These are phyloP conservation scores for Zymoseptoria crescenta DNA, from an alignment of 2,329 filamentous ascomycete species.

Conservation along the genomic window DNA sequence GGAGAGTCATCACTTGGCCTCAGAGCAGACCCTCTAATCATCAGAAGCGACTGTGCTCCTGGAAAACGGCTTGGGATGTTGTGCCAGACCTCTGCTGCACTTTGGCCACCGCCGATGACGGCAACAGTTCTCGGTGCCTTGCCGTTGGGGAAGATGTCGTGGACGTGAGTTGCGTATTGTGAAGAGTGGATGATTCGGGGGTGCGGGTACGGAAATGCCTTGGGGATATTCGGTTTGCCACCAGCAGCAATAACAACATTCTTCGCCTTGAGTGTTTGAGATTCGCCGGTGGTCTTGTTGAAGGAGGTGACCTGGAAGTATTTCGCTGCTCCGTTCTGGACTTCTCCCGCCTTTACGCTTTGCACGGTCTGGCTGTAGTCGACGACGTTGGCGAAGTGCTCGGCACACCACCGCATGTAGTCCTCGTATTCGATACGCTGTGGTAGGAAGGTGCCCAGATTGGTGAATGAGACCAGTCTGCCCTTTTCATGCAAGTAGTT, in stretches of 20 bases:
- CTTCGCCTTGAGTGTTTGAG: constrained; percentile 49
- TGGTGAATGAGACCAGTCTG: constrained; percentile 83
- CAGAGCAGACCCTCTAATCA: constrained; percentile 77
- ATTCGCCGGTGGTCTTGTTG: constrained; percentile 50
- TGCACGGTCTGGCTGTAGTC: constrained; percentile 72
- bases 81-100: constrained; percentile 90
- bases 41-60: constrained; percentile 65
- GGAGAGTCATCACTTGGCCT: constrained; percentile 91
- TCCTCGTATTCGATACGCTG: constrained; percentile 86
- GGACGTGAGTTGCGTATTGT: constrained; percentile 63
- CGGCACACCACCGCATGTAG: constrained; percentile 88
- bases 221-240: constrained; percentile 62
- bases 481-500: constrained; percentile 82
- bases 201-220: constrained; percentile 59
- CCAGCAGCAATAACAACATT: constrained; percentile 66
- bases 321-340: constrained; percentile 46
- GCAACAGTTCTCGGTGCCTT: constrained; percentile 62
- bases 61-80: constrained; percentile 77
- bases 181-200: constrained; percentile 81
- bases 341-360: constrained; percentile 53
- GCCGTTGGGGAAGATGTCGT: constrained; percentile 50
- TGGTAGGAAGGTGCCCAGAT: constrained; percentile 80
- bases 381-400: constrained; percentile 65
- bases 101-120: constrained; percentile 83
- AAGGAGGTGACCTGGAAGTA: constrained; percentile 61